Evolutionary conservation across 495 filamentous ascomycete genomes (phyloP).

Genomic region (Podospora tetraspora): DNA sequence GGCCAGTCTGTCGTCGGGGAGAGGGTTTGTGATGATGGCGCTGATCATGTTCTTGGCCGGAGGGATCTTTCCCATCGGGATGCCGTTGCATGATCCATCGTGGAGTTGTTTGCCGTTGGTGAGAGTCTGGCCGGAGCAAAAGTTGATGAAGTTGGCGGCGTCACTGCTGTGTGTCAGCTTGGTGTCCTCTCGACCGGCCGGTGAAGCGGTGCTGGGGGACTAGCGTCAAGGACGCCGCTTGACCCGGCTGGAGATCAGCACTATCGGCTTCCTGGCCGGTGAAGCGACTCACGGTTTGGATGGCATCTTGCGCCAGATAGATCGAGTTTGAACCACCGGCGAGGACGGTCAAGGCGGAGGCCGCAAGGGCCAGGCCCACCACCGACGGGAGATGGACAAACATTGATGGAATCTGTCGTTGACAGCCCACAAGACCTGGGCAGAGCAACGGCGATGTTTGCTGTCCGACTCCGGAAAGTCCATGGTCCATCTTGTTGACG

Average conservation of each 20-base stretch:
- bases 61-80: constrained; percentile 58
- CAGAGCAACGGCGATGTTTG: too few species aligned
- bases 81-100: constrained; percentile 50
- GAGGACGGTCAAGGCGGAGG: neutral
- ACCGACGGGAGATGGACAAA: neutral
- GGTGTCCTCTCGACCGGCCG: neutral
- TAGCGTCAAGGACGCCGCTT: constrained; percentile 9
- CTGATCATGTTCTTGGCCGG: constrained; percentile 52
- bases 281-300: constrained; percentile 17
- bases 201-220: neutral
- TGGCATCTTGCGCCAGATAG: neutral
- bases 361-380: neutral
- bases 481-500: neutral
- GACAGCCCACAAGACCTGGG: neutral
- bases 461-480: neutral
- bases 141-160: constrained; percentile 47
- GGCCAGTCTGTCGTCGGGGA: constrained; percentile 33
- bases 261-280: constrained; percentile 13
- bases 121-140: constrained; percentile 44
- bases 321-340: neutral
- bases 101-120: constrained; percentile 49
- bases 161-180: constrained; percentile 10
- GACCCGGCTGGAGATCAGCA: neutral
- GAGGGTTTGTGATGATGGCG: constrained; percentile 48
- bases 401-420: neutral